These are phyloP conservation scores for Kickxella alabastrina DNA, from an alignment of 192 early-diverging fungal species.

Conservation along the genomic window DNA sequence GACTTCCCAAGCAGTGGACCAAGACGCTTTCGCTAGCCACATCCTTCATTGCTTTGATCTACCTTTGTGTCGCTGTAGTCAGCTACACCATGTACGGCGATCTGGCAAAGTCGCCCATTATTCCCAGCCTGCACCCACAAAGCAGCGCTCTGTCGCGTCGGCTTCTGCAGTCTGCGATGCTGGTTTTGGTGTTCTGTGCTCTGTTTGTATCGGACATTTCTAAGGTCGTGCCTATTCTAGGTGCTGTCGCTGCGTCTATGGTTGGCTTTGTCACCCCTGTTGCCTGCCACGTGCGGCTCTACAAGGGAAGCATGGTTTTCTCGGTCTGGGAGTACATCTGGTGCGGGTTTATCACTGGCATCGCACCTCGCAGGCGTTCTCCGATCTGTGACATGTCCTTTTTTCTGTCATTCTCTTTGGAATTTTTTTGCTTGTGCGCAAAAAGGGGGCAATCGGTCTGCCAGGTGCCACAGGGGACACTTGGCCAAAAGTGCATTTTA, in stretches of 20 bases:
- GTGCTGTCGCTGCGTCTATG: constrained; percentile 68
- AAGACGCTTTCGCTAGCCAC: constrained; percentile 63
- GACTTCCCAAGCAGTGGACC: constrained; percentile 65
- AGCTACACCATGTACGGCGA: constrained; percentile 78
- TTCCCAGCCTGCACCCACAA: constrained; percentile 58
- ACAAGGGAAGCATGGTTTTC: constrained; percentile 17
- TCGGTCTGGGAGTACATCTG: constrained; percentile 29
- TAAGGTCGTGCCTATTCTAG: constrained; percentile 77
- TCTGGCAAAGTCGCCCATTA: constrained; percentile 61
- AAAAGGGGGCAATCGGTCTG: no score
- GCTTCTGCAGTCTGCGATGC: constrained; percentile 55
- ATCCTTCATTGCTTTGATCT: constrained; percentile 64
- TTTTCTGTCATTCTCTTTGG: no score
- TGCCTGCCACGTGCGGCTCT: constrained; percentile 68
- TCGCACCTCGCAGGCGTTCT: constrained; percentile 37
- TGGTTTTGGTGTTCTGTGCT: constrained; percentile 55
- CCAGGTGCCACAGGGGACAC: no score
- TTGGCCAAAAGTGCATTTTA: no score
- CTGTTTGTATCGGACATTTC: constrained; percentile 75
- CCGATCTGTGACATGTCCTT: constrained; percentile 19
- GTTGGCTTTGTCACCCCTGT: constrained; percentile 85
- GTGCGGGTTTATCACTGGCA: constrained; percentile 29
- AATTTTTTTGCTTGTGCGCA: no score
- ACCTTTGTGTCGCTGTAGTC: constrained; percentile 65
- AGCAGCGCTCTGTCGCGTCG: constrained; percentile 49